Percentiles rank a stretch among this genome's conserved stretches.
Evolutionary conservation across 2,329 filamentous ascomycete genomes (phyloP).

Genomic region (Ceratocystis colombiana): DNA sequence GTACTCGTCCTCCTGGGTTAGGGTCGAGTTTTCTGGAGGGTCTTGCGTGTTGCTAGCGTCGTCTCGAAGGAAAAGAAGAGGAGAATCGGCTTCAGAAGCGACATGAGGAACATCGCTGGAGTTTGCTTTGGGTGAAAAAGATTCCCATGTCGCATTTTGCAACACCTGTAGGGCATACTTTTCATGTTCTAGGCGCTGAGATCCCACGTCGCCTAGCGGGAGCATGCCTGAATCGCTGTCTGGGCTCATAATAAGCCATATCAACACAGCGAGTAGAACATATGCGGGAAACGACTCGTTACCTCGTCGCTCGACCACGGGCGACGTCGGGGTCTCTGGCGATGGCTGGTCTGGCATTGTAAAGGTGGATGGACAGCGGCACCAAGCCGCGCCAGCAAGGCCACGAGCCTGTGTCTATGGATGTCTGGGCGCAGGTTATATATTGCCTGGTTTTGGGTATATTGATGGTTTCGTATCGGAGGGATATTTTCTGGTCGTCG

Average conservation of each 20-base stretch:
- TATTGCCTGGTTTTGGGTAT: neutral
- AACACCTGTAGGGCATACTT: conserved; percentile 44
- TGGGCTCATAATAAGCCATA: conserved; percentile 24
- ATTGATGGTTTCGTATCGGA: neutral
- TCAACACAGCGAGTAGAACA: conserved; percentile 18
- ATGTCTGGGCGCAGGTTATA: neutral
- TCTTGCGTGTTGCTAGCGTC: conserved; percentile 13
- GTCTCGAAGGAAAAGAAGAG: conserved; percentile 27
- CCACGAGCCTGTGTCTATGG: neutral
- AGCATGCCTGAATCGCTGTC: conserved; percentile 31
- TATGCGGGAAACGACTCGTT: conserved; percentile 22
- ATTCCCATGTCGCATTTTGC: conserved; percentile 49
- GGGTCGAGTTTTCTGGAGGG: conserved; percentile 5
- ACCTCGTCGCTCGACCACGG: neutral
- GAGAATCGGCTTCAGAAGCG: conserved; percentile 20
- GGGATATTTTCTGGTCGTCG: neutral
- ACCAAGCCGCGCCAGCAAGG: conserved; percentile 16
- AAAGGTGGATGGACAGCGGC: conserved; percentile 8
- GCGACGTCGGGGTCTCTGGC: conserved; percentile 9
- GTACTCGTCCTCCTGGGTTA: conserved; percentile 20
- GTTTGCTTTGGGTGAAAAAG: conserved; percentile 42
- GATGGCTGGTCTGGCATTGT: conserved; percentile 10
- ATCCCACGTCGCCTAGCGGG: conserved; percentile 29
- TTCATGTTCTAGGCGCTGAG: conserved; percentile 41
- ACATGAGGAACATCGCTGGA: neutral